Conservation (phyloP, 129 eudicot species). For the Artemisia tridentata region DNA sequence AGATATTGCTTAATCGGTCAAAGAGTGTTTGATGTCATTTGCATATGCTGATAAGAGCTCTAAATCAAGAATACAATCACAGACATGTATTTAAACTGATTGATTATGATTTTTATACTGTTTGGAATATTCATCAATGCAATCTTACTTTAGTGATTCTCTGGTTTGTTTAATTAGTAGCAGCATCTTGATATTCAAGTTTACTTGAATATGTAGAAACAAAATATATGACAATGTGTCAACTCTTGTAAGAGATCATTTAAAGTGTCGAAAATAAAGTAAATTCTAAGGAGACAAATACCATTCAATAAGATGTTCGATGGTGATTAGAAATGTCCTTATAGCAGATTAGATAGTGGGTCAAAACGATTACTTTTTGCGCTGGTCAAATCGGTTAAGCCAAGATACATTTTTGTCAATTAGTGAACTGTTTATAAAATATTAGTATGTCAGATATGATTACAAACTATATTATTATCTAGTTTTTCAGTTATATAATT, state of each 20-base stretch:
- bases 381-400: neutral
- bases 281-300: conserved; percentile 7
- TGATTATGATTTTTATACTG: neutral
- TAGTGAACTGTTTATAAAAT: neutral
- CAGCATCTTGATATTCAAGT: conserved; percentile 14
- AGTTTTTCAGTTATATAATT: neutral
- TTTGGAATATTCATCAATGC: too few relatives aligned
- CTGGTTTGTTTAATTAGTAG: neutral
- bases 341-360: neutral
- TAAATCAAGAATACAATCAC: neutral
- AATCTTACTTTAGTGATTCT: too few relatives aligned
- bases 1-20: conserved; percentile 24
- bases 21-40: conserved; percentile 10
- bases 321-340: neutral
- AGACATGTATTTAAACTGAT: conserved; percentile 13
- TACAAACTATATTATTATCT: neutral
- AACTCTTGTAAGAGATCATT: neutral
- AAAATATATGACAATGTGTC: conserved; percentile 7
- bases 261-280: neutral
- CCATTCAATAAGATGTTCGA: neutral
- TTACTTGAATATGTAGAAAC: neutral
- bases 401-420: neutral
- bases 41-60: conserved; percentile 1
- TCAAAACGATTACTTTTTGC: neutral
- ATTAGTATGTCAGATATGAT: neutral